A percentile compares a stretch with the other conserved stretches of the same genome.
phyloP scores from a whole-genome alignment of 1,284 basidiomycete species.

The Cryptococcus sp. region DNA sequence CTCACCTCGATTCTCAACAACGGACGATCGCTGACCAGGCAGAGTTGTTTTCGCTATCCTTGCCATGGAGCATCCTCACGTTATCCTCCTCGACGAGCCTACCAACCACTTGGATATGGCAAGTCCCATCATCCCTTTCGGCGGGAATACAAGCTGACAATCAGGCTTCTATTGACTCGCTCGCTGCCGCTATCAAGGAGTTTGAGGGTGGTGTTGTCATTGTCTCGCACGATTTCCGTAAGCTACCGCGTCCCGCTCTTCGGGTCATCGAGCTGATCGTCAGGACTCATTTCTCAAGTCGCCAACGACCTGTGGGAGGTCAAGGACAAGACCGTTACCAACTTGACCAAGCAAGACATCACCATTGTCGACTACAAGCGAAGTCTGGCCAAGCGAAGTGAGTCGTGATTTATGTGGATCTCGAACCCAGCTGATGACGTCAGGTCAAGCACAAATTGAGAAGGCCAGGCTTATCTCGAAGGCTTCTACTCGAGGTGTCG shows the following conservation, averaged over 20 bases:
- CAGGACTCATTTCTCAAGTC: conserved; percentile 85
- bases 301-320: conserved; percentile 99
- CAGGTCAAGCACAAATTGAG: conserved; percentile 60
- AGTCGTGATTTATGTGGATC: conserved; percentile 7
- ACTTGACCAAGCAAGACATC: conserved; percentile 82
- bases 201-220: conserved; percentile 97
- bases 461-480: conserved; percentile 90
- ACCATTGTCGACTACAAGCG: conserved; percentile 88
- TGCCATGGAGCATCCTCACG: conserved; percentile 88
- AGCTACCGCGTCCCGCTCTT: conserved; percentile 33
- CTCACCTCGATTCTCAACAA: no score
- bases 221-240: conserved; percentile 94
- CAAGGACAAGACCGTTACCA: conserved; percentile 86
- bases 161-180: conserved; percentile 83
- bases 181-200: conserved; percentile 90
- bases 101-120: conserved; percentile 54
- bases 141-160: neutral
- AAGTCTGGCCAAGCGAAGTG: conserved; percentile 45
- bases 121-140: conserved; percentile 5
- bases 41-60: conserved; percentile 54
- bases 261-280: conserved; percentile 1
- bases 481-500: conserved; percentile 48
- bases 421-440: neutral
- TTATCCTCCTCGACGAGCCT: conserved; percentile 67
- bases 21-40: neutral